phyloP scores from a whole-genome alignment of 805 yeast species.

The Ogataea ganodermae region DNA sequence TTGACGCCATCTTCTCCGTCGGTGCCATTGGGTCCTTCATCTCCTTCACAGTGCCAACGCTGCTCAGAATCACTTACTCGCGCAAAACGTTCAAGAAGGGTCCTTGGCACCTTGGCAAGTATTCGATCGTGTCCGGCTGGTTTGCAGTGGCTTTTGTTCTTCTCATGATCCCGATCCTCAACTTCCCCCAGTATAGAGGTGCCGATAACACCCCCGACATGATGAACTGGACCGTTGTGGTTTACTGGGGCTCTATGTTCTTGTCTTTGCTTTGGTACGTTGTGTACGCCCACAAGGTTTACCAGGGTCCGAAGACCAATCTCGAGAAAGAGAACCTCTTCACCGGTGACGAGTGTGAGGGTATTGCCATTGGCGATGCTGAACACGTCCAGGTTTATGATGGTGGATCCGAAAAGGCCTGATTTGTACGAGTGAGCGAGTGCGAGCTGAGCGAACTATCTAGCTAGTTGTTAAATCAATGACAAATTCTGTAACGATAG shows the following conservation, averaged over 20 bases:
- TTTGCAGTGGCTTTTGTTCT: slow-evolving; percentile 50
- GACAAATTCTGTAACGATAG: too few relatives aligned
- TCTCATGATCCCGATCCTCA: slow-evolving; percentile 58
- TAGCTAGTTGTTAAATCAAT: too few relatives aligned
- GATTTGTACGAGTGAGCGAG: neutral
- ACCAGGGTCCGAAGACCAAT: slow-evolving; percentile 61
- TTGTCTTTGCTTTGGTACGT: slow-evolving; percentile 49
- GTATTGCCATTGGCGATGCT: slow-evolving; percentile 19
- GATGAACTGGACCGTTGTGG: slow-evolving; percentile 67
- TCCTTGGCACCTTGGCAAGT: slow-evolving; percentile 63
- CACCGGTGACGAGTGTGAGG: slow-evolving; percentile 27
- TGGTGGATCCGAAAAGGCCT: neutral
- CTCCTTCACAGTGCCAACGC: slow-evolving; percentile 62
- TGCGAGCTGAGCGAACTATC: too few relatives aligned
- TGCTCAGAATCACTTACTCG: slow-evolving; percentile 56
- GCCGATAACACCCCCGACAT: slow-evolving; percentile 36
- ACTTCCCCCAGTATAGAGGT: slow-evolving; percentile 53
- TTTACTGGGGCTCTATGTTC: slow-evolving; percentile 59
- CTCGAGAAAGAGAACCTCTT: slow-evolving; percentile 39
- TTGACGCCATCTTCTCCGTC: slow-evolving; percentile 69
- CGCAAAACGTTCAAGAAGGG: slow-evolving; percentile 56
- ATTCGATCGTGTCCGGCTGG: slow-evolving; percentile 47
- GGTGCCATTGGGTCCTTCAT: slow-evolving; percentile 70
- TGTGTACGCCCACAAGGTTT: slow-evolving; percentile 57
- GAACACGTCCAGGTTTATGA: neutral